Evolutionary conservation across 73 alveolate species (phyloP), one percentile per base, ranked within the genome.

Genomic region (Paramecium tetraurelia): DNA sequence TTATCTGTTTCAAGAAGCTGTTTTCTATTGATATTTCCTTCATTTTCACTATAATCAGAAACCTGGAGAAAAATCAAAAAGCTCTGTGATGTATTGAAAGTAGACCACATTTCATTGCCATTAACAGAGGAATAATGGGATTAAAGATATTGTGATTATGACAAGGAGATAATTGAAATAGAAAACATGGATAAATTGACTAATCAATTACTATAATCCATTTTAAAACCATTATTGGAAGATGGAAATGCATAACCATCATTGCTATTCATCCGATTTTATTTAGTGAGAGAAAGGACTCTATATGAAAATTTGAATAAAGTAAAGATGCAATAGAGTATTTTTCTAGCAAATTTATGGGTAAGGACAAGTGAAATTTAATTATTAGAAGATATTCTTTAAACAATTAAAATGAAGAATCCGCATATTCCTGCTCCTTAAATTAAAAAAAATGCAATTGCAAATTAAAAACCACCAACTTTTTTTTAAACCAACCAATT

Each of bases 401-500:
- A 86, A 85, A 94, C 92, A 76, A 68, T 93, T 31, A 85, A 92
- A 70, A 38, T 46, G 38, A 83, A 85, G 27, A 44, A 63, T 57
- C 94, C 93, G 69, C 86, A 92, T 86, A 85, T 94, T 59, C 95
- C 95, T 57, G 53, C 92, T 71, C 92, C 95, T 18, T 93, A 93
- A 89, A 33, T 93, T 20, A 96, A 95, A 70, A 95, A 95, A 71
- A 85, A 93, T 86, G 92, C 92, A 20, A 93, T 86, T 69, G 80
- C 14, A 1, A 40, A 89, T 59, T 71, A 31, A 2, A 93, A 68
- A 58, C 99, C 96, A 69, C 99, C 99, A 5, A 97, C 99, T 4
- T 96, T 93, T 95, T 95, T 98, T 92, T 85, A 94, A 92, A 92
- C 95, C 16, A 98, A 98, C 86, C 97, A 97, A 80, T 98, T 98